phyloP scores from a whole-genome alignment of 2,329 filamentous ascomycete species.

The Arthrobotrys musiformis region DNA sequence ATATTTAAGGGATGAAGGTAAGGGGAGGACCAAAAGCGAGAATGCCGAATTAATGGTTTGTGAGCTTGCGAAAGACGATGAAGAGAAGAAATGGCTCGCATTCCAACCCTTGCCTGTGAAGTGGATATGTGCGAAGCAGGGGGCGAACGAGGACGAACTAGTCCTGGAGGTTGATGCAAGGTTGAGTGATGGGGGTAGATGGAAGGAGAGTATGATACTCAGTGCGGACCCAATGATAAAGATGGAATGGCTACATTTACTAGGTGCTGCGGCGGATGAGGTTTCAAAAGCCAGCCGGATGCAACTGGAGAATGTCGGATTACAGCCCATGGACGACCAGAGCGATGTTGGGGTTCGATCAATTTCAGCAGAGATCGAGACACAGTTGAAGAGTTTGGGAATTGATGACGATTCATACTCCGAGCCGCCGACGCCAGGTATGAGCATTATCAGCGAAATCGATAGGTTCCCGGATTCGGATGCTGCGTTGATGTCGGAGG shows the following conservation, averaged over 20 bases:
- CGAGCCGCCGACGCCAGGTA: slow-evolving; percentile 49
- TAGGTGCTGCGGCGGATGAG: slow-evolving; percentile 49
- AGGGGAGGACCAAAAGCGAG: slow-evolving; percentile 68
- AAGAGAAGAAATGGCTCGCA: slow-evolving; percentile 75
- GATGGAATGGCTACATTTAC: slow-evolving; percentile 53
- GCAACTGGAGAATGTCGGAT: slow-evolving; percentile 32
- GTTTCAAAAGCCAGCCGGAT: slow-evolving; percentile 48
- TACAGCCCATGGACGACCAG: slow-evolving; percentile 32
- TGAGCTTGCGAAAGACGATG: slow-evolving; percentile 80
- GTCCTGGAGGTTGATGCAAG: slow-evolving; percentile 45
- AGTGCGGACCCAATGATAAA: slow-evolving; percentile 47
- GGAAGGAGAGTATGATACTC: slow-evolving; percentile 46
- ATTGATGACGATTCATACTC: slow-evolving; percentile 50
- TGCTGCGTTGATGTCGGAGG: slow-evolving; percentile 39
- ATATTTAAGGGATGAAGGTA: slow-evolving; percentile 78
- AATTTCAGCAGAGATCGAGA: slow-evolving; percentile 48
- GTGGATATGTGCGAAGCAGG: slow-evolving; percentile 81
- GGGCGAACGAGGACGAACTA: slow-evolving; percentile 61
- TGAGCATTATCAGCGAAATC: slow-evolving; percentile 48
- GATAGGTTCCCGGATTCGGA: slow-evolving; percentile 48
- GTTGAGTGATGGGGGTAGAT: slow-evolving; percentile 39
- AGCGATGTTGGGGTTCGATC: slow-evolving; percentile 6
- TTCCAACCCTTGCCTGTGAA: slow-evolving; percentile 85
- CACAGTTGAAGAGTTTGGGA: slow-evolving; percentile 42
- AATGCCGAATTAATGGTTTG: slow-evolving; percentile 90